Conservation (phyloP, 2,329 filamentous ascomycete genomes). For the Talaromyces albobiverticillius region DNA sequence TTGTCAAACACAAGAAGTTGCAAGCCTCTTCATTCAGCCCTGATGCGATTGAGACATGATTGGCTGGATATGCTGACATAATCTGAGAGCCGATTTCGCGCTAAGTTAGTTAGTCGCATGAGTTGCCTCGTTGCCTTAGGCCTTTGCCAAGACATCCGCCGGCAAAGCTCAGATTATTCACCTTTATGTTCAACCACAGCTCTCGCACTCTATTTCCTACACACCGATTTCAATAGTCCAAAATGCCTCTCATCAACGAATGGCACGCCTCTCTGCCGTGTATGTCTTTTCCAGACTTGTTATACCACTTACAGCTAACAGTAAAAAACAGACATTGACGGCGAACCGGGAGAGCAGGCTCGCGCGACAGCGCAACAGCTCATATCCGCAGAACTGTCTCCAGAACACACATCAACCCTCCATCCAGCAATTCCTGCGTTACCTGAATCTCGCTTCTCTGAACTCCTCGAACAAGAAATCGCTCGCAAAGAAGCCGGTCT, state of each 20-base stretch:
- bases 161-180: background rate
- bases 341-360: conserved; percentile 59
- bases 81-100: too few relatives aligned
- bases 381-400: conserved; percentile 63
- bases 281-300: conserved; percentile 42
- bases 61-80: background rate
- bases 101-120: background rate
- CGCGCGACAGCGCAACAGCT: conserved; percentile 67
- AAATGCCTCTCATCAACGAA: conserved; percentile 66
- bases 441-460: conserved; percentile 58
- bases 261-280: conserved; percentile 79
- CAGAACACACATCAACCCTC: conserved; percentile 47
- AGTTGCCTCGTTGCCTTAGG: background rate
- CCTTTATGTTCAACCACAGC: background rate
- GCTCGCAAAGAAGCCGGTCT: conserved; percentile 60
- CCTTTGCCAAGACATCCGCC: background rate
- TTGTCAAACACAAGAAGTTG: too few relatives aligned
- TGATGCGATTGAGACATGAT: background rate
- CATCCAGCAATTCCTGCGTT: conserved; percentile 60
- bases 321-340: conserved; percentile 70
- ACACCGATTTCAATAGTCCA: too few relatives aligned
- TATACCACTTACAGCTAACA: conserved; percentile 16
- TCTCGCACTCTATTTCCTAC: background rate
- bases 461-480: conserved; percentile 66
- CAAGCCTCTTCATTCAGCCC: too few relatives aligned